Evolutionary conservation across 176 grass and related monocot genomes (phyloP), one percentile per base, ranked within the genome.

Genomic region (Phoenix roebelenii): DNA sequence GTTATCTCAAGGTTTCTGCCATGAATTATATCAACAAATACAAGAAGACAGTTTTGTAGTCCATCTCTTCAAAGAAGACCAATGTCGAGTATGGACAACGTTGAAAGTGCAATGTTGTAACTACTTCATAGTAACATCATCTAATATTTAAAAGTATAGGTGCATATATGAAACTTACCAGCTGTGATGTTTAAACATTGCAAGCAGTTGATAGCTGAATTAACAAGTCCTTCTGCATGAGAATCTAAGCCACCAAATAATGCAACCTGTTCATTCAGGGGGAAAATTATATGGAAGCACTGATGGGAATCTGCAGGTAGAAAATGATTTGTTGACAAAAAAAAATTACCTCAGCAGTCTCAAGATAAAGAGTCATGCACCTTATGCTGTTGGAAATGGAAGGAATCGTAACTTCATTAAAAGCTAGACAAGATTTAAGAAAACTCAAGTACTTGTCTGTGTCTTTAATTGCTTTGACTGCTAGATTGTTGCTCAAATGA

Each of bases 291-390:
- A 22, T 50, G 39, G 25, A 15, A 57, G 18, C 35, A 15, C 2
- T 39, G 23, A 44, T 44, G 35, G 14, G 10, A 44, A 44, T 44
- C 35, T 44, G 35, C 7, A 44, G 35, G 35, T 3, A 44, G 35
- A 44, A 44, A 44, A 44, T 44, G 35, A 44, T 44, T 9, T 44
- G 35, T 44, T 10, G 35, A 44, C 35, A 14, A 1, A 44, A 44
- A 44, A 29, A 29, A 28, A 60, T 32, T 54, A 68, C 66, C 66
- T 68, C 66, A 44, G 66, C 66, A 68, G 66, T 56, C 53, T 68
- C 66, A 39, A 68, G 26, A 57, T 48, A 68, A 68, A 68, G 66
- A 48, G 7, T 56, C 66, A 68, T 44, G 5, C 66, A 28, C 53
- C 53, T 22, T 16, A 57, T 55, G 52, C 29, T 20, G 14, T 68